Base-by-base conservation (phyloP, 2,329 filamentous ascomycete species). In the Aspergillus persii region DNA sequence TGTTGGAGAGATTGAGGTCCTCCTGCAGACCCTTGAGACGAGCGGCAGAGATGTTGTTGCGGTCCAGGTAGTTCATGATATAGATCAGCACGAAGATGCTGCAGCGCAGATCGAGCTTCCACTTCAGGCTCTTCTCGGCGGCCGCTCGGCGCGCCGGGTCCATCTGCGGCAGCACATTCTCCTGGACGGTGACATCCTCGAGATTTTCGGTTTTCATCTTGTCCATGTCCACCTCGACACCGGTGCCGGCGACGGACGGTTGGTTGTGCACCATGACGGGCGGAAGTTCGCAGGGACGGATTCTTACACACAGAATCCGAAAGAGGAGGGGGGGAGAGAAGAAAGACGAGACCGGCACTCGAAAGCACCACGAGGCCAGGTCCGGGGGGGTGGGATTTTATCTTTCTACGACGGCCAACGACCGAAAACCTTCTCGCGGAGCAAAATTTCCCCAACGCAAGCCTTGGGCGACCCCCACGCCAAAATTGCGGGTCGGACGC, bases 11-110 rank as follows among this genome's bases (percentile, higher is more conserved):
- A 30, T 64, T 50, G 0, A 80, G 66, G 60, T 78, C 74, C 26
- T 69, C 60, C 57, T 77, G 71, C 33, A 79, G 61, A 44, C 76
- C 76, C 31, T 74, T 74, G 26, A 78, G 63, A 46, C 74, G 72
- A 26, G 76, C 76, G 8, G 76, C 75, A 1, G 73, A 73, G 30
- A 78, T 74, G 53, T 77, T 77, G 65, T 77, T 77, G 11, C 76
- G 72, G 52, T 78, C 75, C 8, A 78, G 67, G 50, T 77, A 77
- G 63, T 75, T 77, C 65, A 70, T 62, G 54, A 69, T 68, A 29
- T 69, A 70, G 54, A 70, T 70, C 3, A 66, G 50, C 2, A 70
- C 60, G 51, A 53, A 53, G 51, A 53, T 55, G 53, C 66, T 65
- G 63, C 68, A 70, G 8, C 68, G 65, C 36, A 63, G 61, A 61